Percentiles rank a stretch among this genome's conserved stretches.
Conservation (phyloP, 192 early-diverging fungal genomes). For the Allomyces javanicus region DNA sequence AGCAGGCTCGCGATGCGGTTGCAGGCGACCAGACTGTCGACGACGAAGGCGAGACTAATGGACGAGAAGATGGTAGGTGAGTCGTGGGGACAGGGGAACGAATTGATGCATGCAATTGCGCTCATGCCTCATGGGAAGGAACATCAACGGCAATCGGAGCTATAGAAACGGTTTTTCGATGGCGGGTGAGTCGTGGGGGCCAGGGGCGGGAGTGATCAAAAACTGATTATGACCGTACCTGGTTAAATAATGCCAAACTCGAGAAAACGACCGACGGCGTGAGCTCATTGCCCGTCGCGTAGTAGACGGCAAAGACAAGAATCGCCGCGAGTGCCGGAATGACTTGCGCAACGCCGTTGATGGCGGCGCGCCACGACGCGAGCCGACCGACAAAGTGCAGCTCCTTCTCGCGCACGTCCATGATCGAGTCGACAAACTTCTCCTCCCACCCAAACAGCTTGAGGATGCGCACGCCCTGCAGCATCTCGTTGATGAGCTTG, state of each 20-base stretch:
- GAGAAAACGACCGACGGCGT: conserved; percentile 51
- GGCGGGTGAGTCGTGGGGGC: too few species aligned
- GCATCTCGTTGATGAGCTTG: conserved; percentile 63
- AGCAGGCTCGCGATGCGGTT: background rate
- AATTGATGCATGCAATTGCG: too few species aligned
- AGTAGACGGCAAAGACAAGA: conserved; percentile 36
- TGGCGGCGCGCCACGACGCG: conserved; percentile 31
- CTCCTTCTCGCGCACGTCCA: conserved; percentile 39
- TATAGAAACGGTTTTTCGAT: too few species aligned
- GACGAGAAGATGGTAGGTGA: too few species aligned
- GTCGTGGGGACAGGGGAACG: too few species aligned
- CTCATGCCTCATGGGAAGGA: background rate
- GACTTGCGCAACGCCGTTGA: conserved; percentile 31
- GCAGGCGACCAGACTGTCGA: background rate
- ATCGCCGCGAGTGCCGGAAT: conserved; percentile 41
- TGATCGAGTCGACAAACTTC: conserved; percentile 47
- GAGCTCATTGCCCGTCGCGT: conserved; percentile 28
- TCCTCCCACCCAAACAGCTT: conserved; percentile 83
- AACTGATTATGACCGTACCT: too few species aligned
- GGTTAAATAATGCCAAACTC: conserved; percentile 37
- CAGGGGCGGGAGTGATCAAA: too few species aligned
- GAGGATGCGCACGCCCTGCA: conserved; percentile 80
- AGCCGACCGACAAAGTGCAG: conserved; percentile 28
- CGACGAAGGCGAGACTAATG: background rate
- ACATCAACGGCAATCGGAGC: background rate